A percentile compares a stretch with the other conserved stretches of the same genome.
Conservation (phyloP, 2,329 filamentous ascomycete genomes). For the Verticillium klebahnii region DNA sequence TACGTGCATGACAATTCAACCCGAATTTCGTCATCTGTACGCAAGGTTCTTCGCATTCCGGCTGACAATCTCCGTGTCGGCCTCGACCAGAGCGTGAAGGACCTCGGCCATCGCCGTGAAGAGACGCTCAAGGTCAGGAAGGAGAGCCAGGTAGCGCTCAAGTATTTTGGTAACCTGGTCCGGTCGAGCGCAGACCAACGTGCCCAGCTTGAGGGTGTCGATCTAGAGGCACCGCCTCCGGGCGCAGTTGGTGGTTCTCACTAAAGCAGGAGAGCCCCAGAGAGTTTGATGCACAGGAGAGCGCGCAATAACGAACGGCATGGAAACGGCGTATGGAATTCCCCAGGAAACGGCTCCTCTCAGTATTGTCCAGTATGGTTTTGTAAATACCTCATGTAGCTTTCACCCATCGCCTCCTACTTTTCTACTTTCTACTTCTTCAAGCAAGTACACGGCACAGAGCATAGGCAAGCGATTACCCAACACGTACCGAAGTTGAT, state of each 20-base stretch:
- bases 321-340: not conserved
- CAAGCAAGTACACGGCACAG: not conserved
- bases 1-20: slow-evolving; percentile 87
- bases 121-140: slow-evolving; percentile 76
- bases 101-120: slow-evolving; percentile 71
- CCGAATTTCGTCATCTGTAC: slow-evolving; percentile 80
- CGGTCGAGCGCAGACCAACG: slow-evolving; percentile 55
- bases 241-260: slow-evolving; percentile 12
- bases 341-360: not conserved
- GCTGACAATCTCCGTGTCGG: slow-evolving; percentile 81
- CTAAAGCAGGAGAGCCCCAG: not conserved
- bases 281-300: not conserved
- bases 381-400: not conserved
- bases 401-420: not conserved
- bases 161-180: slow-evolving; percentile 86
- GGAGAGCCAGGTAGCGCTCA: slow-evolving; percentile 81
- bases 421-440: not conserved
- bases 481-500: not conserved
- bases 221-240: slow-evolving; percentile 49
- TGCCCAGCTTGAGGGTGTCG: slow-evolving; percentile 43
- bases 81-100: slow-evolving; percentile 80
- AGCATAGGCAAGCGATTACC: not conserved
- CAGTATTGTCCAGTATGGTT: not conserved
- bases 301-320: not conserved
- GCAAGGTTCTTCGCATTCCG: slow-evolving; percentile 82